Conservation (phyloP, 2,329 filamentous ascomycete species). For the Colletotrichum musae region DNA sequence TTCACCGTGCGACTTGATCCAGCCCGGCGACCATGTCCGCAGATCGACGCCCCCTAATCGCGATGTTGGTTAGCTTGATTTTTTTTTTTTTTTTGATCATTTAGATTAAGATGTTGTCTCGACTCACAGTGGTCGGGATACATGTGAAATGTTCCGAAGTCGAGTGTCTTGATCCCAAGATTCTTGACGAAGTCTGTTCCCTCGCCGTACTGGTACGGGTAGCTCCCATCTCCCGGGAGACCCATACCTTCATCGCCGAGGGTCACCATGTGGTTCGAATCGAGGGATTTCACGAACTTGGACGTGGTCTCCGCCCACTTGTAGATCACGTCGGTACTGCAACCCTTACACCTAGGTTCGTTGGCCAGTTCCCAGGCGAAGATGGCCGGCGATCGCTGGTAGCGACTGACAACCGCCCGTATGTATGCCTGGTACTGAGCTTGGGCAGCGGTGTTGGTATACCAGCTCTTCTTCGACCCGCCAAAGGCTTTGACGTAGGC, state of each 20-base stretch:
- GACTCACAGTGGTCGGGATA: constrained; percentile 23
- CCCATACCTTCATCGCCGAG: constrained; percentile 69
- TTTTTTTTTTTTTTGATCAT: neutral
- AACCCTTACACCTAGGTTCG: constrained; percentile 72
- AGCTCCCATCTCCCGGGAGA: constrained; percentile 60
- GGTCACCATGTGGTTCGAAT: constrained; percentile 72
- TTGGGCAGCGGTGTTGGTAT: constrained; percentile 63
- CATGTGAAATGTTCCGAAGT: constrained; percentile 49
- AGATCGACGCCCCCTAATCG: constrained; percentile 12
- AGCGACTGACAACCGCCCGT: constrained; percentile 60
- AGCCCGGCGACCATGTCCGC: neutral
- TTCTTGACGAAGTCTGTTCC: constrained; percentile 65
- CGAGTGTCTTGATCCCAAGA: constrained; percentile 63
- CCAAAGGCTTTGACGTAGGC: constrained; percentile 71
- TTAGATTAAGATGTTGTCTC: neutral
- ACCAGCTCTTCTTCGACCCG: constrained; percentile 66
- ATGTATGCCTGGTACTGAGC: constrained; percentile 66
- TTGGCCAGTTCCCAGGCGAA: constrained; percentile 69
- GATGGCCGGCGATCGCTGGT: constrained; percentile 60
- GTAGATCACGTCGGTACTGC: constrained; percentile 69
- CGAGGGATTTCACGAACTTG: constrained; percentile 73
- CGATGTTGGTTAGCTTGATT: neutral
- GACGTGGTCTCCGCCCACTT: constrained; percentile 72
- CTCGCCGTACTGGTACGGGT: constrained; percentile 62
- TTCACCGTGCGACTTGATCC: constrained; percentile 20